A percentile compares a stretch with the other conserved stretches of the same genome.
These are phyloP conservation scores for Kitagawia praeruptora DNA, from an alignment of 129 eudicot genomes.

Conservation along the genomic window DNA sequence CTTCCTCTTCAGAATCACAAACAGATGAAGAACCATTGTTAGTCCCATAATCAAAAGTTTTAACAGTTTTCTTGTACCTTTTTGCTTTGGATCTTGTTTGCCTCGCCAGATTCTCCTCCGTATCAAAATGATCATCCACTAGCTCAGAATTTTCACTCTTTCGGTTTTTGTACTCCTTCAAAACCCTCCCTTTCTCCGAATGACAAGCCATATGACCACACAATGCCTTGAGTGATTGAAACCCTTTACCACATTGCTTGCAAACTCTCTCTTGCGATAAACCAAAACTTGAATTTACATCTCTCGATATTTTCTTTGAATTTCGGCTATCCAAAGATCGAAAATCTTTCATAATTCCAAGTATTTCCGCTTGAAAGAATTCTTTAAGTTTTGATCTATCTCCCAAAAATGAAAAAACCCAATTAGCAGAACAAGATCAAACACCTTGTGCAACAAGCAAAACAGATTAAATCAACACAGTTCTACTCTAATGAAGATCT, in stretches of 20 bases:
- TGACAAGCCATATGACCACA: conserved; percentile 6
- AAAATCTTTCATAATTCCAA: background rate
- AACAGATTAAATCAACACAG: background rate
- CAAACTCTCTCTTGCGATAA: background rate
- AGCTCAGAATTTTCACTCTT: background rate
- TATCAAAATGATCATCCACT: background rate
- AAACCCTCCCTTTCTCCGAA: conserved; percentile 3
- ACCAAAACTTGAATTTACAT: background rate
- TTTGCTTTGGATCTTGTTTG: background rate
- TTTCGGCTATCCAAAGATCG: background rate
- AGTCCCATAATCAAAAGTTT: background rate
- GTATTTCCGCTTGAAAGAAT: no score
- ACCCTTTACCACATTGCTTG: conserved; percentile 6
- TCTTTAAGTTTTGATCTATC: conserved; percentile 10
- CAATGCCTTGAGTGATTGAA: background rate
- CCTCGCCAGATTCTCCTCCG: background rate
- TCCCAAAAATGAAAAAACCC: conserved; percentile 6
- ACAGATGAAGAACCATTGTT: background rate
- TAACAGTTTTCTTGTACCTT: background rate
- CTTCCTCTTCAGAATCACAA: background rate
- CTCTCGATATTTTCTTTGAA: background rate
- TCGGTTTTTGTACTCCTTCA: background rate
- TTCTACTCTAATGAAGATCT: conserved; percentile 13
- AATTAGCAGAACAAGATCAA: conserved; percentile 9
- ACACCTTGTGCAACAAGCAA: conserved; percentile 6